Base-by-base conservation (phyloP, 2,329 filamentous ascomycete species). In the Metarhizium humberi region DNA sequence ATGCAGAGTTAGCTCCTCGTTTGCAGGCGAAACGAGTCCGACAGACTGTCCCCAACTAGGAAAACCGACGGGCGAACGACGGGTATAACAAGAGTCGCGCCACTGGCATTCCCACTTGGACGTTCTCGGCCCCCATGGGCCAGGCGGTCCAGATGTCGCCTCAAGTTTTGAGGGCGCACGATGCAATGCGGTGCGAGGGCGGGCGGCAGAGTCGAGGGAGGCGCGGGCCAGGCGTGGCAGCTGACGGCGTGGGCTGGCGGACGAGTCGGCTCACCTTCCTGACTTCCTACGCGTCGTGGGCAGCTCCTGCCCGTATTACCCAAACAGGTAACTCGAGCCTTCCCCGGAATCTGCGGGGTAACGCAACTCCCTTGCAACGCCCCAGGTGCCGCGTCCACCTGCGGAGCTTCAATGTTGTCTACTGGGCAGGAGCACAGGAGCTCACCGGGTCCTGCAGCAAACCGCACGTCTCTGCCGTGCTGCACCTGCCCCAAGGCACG, bases 301-400 rank as follows among this genome's bases (percentile, higher is more conserved):
- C 40, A 40, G 36, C 50, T 25, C 18, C 29, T 51, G 42, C 30
- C 51, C 53, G 56, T 57, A 45, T 53, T 57, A 55, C 56, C 53
- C 48, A 34, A 57, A 53, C 16, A 29, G 53, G 56, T 38, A 57
- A 57, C 30, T 53, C 56, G 56, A 57, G 47, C 50, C 43, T 57
- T 57, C 55, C 55, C 55, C 55, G 47, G 55, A 55, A 40, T 55
- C 38, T 42, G 52, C 52, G 52, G 55, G 52, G 53, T 52, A 52
- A 50, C 25, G 32, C 32, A 8, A 11, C 49, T 50, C 53, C 32
- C 16, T 40, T 32, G 42, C 32, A 4, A 25, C 25, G 25, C 25
- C 25, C 25, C 25, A 25, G 20, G 20, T 25, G 25, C 25, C 25
- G 25, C 25, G 25, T 25, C 25, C 25, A 25, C 25, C 4, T 3